phyloP scores from a whole-genome alignment of 2,329 filamentous ascomycete species.

The Fusarium nelsonii region DNA sequence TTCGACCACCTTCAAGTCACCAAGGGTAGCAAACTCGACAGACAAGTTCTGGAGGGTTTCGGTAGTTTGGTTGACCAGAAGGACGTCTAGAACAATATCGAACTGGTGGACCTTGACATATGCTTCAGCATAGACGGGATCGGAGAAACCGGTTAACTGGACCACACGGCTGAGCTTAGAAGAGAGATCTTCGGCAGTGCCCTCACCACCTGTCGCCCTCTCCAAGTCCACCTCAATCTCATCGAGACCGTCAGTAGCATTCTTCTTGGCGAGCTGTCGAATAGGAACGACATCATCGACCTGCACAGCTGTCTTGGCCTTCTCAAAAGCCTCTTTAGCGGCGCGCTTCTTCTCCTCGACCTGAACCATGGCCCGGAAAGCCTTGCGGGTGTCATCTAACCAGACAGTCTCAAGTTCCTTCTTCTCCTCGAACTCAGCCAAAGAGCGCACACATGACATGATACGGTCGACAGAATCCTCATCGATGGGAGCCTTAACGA shows the following conservation, averaged over 20 bases:
- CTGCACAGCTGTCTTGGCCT: constrained; percentile 92
- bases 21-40: constrained; percentile 97
- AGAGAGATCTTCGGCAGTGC: constrained; percentile 83
- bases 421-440: constrained; percentile 89
- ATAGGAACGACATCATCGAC: constrained; percentile 96
- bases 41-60: constrained; percentile 97
- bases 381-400: constrained; percentile 92
- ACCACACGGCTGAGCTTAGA: constrained; percentile 97
- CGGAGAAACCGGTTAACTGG: constrained; percentile 97
- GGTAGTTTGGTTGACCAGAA: constrained; percentile 96
- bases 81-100: constrained; percentile 95
- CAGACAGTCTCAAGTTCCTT: constrained; percentile 94
- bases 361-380: constrained; percentile 96
- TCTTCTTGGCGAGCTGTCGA: constrained; percentile 93
- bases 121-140: constrained; percentile 97
- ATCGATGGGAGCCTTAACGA: constrained; percentile 96
- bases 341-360: constrained; percentile 97
- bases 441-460: constrained; percentile 94
- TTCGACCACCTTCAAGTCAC: constrained; percentile 97
- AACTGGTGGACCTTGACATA: constrained; percentile 99
- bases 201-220: constrained; percentile 92
- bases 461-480: constrained; percentile 98
- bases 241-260: constrained; percentile 81
- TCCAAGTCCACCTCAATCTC: constrained; percentile 92
- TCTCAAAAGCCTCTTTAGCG: constrained; percentile 92